A percentile compares a stretch with the other conserved stretches of the same genome.
phyloP scores from a whole-genome alignment of 1,284 basidiomycete genomes.

The Ceraceosorus guamensis region DNA sequence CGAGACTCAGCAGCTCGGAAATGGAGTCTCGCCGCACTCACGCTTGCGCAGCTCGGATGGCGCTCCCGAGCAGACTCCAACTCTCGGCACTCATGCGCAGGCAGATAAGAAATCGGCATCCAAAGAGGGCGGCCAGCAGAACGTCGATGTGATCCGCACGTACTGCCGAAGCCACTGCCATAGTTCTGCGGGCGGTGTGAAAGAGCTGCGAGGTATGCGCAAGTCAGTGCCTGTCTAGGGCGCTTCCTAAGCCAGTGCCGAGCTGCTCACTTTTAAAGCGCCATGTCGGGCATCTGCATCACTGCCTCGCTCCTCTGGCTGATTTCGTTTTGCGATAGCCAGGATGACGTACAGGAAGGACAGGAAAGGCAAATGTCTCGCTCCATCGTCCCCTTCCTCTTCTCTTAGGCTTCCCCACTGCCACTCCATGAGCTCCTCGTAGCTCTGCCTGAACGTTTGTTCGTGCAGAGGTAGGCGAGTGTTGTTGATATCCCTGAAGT shows the following conservation, averaged over 20 bases:
- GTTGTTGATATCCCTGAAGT: slow-evolving; percentile 62
- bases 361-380: slow-evolving; percentile 72
- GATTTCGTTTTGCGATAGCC: slow-evolving; percentile 77
- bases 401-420: slow-evolving; percentile 28
- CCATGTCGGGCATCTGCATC: slow-evolving; percentile 34
- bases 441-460: slow-evolving; percentile 70
- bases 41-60: slow-evolving; percentile 85
- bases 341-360: slow-evolving; percentile 85
- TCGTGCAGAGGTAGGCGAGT: slow-evolving; percentile 90
- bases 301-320: slow-evolving; percentile 61
- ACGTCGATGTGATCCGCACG: slow-evolving; percentile 44
- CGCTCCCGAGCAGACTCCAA: slow-evolving; percentile 89
- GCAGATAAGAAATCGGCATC: slow-evolving; percentile 82
- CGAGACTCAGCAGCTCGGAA: not conserved
- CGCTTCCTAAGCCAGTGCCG: no score
- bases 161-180: slow-evolving; percentile 36
- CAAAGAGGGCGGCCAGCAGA: slow-evolving; percentile 37
- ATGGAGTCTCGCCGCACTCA: not conserved
- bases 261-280: slow-evolving; percentile 13
- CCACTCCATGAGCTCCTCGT: slow-evolving; percentile 65
- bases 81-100: slow-evolving; percentile 83
- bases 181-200: slow-evolving; percentile 59
- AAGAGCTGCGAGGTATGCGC: slow-evolving; percentile 18
- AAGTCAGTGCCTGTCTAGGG: no score
- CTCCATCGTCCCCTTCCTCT: slow-evolving; percentile 54